Evolutionary conservation across 768 basidiomycete genomes (phyloP), one percentile per base, ranked within the genome.

Genomic region (Porphyrellus cyaneotinctus): DNA sequence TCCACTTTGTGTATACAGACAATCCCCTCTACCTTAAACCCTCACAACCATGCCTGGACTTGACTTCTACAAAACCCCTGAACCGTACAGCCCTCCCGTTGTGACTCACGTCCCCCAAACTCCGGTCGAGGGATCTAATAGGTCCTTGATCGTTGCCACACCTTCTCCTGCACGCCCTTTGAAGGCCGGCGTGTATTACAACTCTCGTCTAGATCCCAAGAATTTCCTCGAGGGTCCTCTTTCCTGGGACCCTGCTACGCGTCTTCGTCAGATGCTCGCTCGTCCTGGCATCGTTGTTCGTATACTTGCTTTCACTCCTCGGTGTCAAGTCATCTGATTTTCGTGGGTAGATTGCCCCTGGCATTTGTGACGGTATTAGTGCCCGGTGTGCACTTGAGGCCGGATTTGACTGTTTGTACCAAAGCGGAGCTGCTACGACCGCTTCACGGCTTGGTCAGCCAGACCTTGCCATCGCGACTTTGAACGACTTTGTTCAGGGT

Each of bases 401-500:
- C 33, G 88, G 88, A 18, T 91, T 90, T 59, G 75, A 78, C 23
- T 89, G 87, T 58, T 56, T 89, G 51, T 91, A 90, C 66, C 88
- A 89, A 70, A 88, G 85, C 59, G 88, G 88, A 46, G 87, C 88
- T 45, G 86, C 87, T 14, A 90, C 88, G 1, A 89, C 87, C 12
- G 88, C 88, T 37, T 88, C 88, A 1, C 80, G 87, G 17, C 74
- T 89, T 22, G 87, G 87, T 17, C 82, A 83, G 63, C 87, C 87
- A n/a, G 87, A 89, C 65, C 74, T 89, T 37, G 87, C 85, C 23
- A 87, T 89, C 58, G 85, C 87, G 4, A 88, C 86, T 24, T 62
- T 88, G 61, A 88, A 87, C 58, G 87, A 89, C 61, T 89, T 89
- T 54, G 85, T 84, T 22, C 79, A 78, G 65, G 80, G 79, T 47